phyloP scores from a whole-genome alignment of 2,329 filamentous ascomycete genomes.

The Aspergillus sp. region DNA sequence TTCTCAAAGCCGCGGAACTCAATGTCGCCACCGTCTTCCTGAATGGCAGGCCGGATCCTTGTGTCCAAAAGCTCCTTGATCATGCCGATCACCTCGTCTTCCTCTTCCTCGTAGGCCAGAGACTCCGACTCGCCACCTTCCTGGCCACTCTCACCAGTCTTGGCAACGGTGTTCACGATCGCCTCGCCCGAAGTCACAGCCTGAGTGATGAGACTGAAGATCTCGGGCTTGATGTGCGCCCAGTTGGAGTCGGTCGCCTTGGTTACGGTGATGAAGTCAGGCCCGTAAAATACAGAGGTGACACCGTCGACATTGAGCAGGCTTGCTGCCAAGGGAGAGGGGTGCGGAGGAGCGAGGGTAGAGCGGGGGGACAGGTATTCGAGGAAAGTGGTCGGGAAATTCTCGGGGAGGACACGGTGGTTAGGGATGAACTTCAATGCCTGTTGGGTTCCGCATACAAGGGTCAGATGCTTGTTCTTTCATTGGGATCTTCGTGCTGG shows the following conservation, averaged over 20 bases:
- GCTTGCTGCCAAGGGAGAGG: constrained; percentile 85
- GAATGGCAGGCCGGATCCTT: constrained; percentile 89
- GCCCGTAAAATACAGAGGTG: constrained; percentile 90
- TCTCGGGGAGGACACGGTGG: constrained; percentile 76
- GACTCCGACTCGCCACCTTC: constrained; percentile 62
- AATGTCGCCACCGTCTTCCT: constrained; percentile 97
- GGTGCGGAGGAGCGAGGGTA: constrained; percentile 83
- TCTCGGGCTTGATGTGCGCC: constrained; percentile 92
- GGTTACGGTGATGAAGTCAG: constrained; percentile 95
- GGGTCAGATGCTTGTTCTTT: not conserved
- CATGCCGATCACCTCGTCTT: constrained; percentile 94
- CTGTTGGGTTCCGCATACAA: constrained; percentile 26
- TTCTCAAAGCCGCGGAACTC: constrained; percentile 89
- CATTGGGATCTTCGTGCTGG: not conserved
- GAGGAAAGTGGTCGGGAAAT: constrained; percentile 73
- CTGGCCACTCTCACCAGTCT: constrained; percentile 57
- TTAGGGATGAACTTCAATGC: constrained; percentile 95
- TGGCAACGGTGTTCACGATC: constrained; percentile 72
- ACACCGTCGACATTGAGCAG: constrained; percentile 93
- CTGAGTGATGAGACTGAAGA: constrained; percentile 94
- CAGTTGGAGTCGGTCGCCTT: constrained; percentile 87
- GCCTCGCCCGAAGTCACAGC: constrained; percentile 79
- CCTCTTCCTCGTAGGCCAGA: constrained; percentile 82
- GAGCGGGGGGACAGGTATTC: constrained; percentile 90
- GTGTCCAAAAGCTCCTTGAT: constrained; percentile 98